Conservation (phyloP, 768 basidiomycete species). For the Harrya chromipes region DNA sequence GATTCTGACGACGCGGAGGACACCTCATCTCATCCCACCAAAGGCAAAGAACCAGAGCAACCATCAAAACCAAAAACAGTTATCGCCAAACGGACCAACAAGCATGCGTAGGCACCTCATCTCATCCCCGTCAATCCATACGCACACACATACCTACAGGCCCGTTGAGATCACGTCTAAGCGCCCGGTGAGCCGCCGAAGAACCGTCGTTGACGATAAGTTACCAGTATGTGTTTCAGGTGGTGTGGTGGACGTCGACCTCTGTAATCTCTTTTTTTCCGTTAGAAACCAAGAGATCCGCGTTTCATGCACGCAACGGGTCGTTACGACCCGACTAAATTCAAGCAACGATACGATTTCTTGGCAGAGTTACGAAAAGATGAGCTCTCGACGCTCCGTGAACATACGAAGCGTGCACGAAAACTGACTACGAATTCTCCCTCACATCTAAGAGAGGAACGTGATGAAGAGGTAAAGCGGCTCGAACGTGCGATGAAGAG, state of each 20-base stretch:
- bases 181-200: conserved; percentile 70
- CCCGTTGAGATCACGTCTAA: conserved; percentile 84
- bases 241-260: not conserved
- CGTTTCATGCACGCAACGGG: conserved; percentile 78
- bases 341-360: conserved; percentile 72
- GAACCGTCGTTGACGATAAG: conserved; percentile 66
- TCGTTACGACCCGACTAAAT: conserved; percentile 59
- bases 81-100: conserved; percentile 62
- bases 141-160: conserved; percentile 36
- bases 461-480: conserved; percentile 64
- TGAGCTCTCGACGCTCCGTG: conserved; percentile 65
- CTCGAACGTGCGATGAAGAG: conserved; percentile 75
- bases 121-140: not conserved
- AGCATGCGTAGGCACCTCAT: conserved; percentile 73
- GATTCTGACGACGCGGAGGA: conserved; percentile 10
- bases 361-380: conserved; percentile 58
- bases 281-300: conserved; percentile 79
- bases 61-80: conserved; percentile 43
- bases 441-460: conserved; percentile 51
- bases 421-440: conserved; percentile 64
- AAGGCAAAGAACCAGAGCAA: conserved; percentile 36
- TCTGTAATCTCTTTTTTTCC: not conserved
- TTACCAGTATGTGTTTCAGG: conserved; percentile 48
- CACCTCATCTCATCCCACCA: conserved; percentile 1
- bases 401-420: conserved; percentile 64